Evolutionary conservation across 805 yeast species (phyloP), one percentile per base, ranked within the genome.

Genomic region (Lachancea lanzarotensis): DNA sequence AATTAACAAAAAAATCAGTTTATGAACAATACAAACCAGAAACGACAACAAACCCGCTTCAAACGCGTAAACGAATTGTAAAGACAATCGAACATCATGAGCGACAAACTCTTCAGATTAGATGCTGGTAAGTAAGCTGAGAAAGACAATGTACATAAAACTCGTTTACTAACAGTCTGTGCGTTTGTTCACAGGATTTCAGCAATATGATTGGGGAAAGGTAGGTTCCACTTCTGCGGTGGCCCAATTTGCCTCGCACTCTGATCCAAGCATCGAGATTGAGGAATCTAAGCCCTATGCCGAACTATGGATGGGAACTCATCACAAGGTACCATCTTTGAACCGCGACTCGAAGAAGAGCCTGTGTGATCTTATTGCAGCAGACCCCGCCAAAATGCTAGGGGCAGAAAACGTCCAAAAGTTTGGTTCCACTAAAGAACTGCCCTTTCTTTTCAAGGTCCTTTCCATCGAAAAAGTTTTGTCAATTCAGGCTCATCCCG

Each of bases 301-400:
- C 15, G 98, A 93, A 66, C 73, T 93, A 54, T 93, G 98, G 98
- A 93, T 93, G 98, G 98, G 98, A 33, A 89, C 98, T 20, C 98
- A 93, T 63, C 91, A 95, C 43, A 84, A 84, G 38, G 89, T 84
- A 11, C 96, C 98, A 25, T 83, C 96, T 16, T 67, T 67, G 39
- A 75, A 77, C 40, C 73, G 75, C 20, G 75, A 69, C 22, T 65
- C 71, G 16, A 82, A 82, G 27, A 68, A 75, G 53, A 73, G 79
- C 17, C 73, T 93, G 62, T 73, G 89, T 49, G 84, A 85, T 16
- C 62, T 86, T 31, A 77, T 91, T 45, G 66, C 71, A n/a, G 63
- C 67, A 7, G 62, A 78, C 51, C 89, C 95, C 13, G 69, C 71
- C 38, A 61, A 69, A 36, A 72, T 73, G 46, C 73, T 93, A 49